Base-by-base conservation (phyloP, 805 yeast genomes). In the Candida tammaniensis region DNA sequence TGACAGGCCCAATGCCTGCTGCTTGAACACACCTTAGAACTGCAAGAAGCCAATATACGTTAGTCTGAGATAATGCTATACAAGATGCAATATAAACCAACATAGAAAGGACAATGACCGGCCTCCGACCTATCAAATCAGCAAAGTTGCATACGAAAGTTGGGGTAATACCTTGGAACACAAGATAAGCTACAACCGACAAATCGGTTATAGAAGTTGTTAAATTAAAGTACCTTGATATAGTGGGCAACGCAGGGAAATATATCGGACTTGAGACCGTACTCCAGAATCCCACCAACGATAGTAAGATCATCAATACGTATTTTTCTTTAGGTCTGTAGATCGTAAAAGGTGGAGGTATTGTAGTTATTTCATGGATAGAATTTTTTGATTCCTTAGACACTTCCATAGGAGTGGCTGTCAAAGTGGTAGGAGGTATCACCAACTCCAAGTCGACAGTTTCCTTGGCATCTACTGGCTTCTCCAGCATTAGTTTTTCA, bases 101-200 rank as follows among this genome's bases (percentile, higher is more conserved):
- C 17, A 83, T 53, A 23, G 87, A 79, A 4, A 60, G 33, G 20
- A 84, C 33, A 13, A 82, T 64, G 0, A 81, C 67, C 0, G 93
- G 88, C 31, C 95, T 60, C 48, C 95, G 71, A 0, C 96, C 96
- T 29, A 70, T 49, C 3, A 64, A 51, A 52, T 87, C 96, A 0
- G 91, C 83, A 15, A 85, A 47, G 4, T 78, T 68, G 0, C 86
- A 82, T 52, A 80, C 69, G 11, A 86, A 52, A 1, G 83, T 70
- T 0, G 96, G 96, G 0, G 84, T 59, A 0, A 85, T 38, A 2
- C 94, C 95, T 58, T 87, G 96, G 35, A 82, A 71, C 8, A 85
- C 54, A 33, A 84, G 70, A 48, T 86, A 87, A 0, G 85, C 80
- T 1, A 87, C 88, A 22, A 88, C 82, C 1, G 94, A 76, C 11